Evolutionary conservation across 257 asterid species (phyloP), one percentile per base, ranked within the genome.

Genomic region (Solanum neorickii): DNA sequence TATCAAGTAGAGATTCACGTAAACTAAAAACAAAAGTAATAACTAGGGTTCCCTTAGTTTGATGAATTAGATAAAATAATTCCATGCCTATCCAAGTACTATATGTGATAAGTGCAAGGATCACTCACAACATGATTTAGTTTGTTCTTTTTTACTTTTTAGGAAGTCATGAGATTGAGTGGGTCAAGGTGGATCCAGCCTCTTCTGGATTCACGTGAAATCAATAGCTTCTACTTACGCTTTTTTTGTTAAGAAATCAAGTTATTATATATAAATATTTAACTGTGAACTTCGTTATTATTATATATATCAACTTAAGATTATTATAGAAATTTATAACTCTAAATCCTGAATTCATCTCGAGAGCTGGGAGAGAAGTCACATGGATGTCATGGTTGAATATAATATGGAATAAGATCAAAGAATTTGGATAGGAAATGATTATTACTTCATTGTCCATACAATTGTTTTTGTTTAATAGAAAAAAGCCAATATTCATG

Each of bases 401-500:
- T 62, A 62, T 62, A 65, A 39, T 62, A 14, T 13, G 60, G 25
- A 77, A 27, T 12, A 77, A 44, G 5, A 42, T 44, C 39, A 44
- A 7, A 77, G 4, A 13, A 73, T 9, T 33, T 73, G 5, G 62
- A 77, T 77, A 77, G 85, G 66, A 83, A 75, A 88, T 90, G 85
- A 83, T 86, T 66, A 74, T 86, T 42, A 83, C 75, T 68, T 86
- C 89, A 83, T 83, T 88, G 60, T 65, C 84, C 86, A 80, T 41
- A 60, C 75, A 69, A 77, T 66, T 86, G 39, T 83, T 77, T 82
- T 80, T 80, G 6, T 80, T 47, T 27, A 47, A 29, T 78, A 65
- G 14, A 86, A 69, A 68, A 68, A 90, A 88, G 92, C 88, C 90
- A 88, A 52, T 73, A 83, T 86, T 90, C 86, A 88, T 84, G 88